These are phyloP conservation scores for Angomonas desouzai DNA, from an alignment of 208 protist species.

Conservation along the genomic window DNA sequence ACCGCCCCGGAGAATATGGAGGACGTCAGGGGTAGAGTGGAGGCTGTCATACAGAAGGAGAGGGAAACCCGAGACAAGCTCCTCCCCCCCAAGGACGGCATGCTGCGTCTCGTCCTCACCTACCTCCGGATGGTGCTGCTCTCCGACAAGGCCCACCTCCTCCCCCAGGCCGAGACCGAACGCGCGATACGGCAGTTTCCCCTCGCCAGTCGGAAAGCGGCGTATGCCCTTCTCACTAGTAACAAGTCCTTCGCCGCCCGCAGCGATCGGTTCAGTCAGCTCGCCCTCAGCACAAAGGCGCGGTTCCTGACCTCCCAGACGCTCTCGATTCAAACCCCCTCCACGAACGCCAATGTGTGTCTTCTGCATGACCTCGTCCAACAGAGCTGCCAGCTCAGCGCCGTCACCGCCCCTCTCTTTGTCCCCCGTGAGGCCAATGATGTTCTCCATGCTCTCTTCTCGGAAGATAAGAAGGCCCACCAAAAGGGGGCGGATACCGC, in stretches of 20 bases:
- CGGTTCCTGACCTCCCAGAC: not conserved
- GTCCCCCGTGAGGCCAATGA: not conserved
- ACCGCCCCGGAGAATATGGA: not conserved
- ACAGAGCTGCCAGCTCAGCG: not conserved
- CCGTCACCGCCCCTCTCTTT: not conserved
- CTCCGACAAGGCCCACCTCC: constrained; percentile 74
- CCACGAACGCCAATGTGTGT: not conserved
- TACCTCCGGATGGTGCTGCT: constrained; percentile 74
- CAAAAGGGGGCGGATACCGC: not conserved
- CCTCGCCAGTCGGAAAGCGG: constrained; percentile 17
- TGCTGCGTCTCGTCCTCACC: constrained; percentile 46
- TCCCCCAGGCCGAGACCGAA: constrained; percentile 26
- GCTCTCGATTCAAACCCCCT: not conserved
- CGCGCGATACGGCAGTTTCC: constrained; percentile 21
- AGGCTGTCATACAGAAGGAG: constrained; percentile 2
- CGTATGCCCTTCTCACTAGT: constrained; percentile 33
- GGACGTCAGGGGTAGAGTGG: not conserved
- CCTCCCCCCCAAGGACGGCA: too few species aligned
- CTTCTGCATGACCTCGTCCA: not conserved
- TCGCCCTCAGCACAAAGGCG: not conserved
- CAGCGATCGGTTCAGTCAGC: constrained; percentile 1
- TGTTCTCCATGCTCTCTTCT: not conserved
- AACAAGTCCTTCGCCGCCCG: not conserved
- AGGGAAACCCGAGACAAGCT: not conserved
- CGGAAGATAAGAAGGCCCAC: not conserved